Conservation (phyloP, 1,284 basidiomycete genomes). For the Ceratobasidium theobromae region DNA sequence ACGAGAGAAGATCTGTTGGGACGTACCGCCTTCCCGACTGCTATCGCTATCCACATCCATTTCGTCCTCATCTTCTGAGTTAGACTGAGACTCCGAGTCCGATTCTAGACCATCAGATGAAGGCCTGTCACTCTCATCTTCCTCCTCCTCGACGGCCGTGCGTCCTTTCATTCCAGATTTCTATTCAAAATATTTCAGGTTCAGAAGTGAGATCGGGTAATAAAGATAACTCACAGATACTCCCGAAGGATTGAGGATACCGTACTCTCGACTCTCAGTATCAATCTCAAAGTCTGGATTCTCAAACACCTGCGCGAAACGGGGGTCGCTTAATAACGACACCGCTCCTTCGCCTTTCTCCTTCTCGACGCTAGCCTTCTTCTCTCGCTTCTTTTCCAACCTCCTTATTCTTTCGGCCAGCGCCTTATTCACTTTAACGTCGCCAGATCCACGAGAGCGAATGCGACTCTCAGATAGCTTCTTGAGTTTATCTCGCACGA, state of each 20-base stretch:
- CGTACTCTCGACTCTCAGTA: slow-evolving; percentile 82
- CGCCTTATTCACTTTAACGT: slow-evolving; percentile 88
- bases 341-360: slow-evolving; percentile 48
- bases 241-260: slow-evolving; percentile 76
- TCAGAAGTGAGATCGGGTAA: neutral
- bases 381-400: slow-evolving; percentile 69
- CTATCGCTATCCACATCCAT: slow-evolving; percentile 46
- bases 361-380: slow-evolving; percentile 54
- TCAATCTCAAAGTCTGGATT: slow-evolving; percentile 96
- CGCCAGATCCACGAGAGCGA: slow-evolving; percentile 61
- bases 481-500: slow-evolving; percentile 87
- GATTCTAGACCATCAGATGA: slow-evolving; percentile 67
- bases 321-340: slow-evolving; percentile 78
- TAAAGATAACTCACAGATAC: neutral
- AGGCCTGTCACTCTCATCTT: slow-evolving; percentile 80
- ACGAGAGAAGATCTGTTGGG: neutral
- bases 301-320: slow-evolving; percentile 90
- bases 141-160: slow-evolving; percentile 87
- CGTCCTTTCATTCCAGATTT: slow-evolving; percentile 41
- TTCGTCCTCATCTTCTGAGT: slow-evolving; percentile 41
- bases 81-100: slow-evolving; percentile 36
- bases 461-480: slow-evolving; percentile 93
- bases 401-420: slow-evolving; percentile 83
- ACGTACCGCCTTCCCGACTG: slow-evolving; percentile 45
- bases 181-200: neutral